Conservation (phyloP, 2,329 filamentous ascomycete species). For the Bipolaris bicolor region DNA sequence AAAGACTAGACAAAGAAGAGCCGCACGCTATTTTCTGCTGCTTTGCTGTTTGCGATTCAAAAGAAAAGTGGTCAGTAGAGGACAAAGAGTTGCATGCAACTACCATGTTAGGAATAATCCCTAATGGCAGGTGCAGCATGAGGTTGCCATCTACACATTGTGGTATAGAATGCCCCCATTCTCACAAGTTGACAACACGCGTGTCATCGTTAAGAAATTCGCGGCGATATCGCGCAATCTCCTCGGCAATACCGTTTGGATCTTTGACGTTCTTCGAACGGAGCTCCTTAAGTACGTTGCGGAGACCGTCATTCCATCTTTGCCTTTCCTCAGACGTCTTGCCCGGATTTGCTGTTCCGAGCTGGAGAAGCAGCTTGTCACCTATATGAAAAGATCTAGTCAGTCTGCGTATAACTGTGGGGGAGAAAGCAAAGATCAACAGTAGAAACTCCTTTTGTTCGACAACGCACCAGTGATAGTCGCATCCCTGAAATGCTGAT, state of each 20-base stretch:
- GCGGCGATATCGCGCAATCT: constrained; percentile 50
- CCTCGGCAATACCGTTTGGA: constrained; percentile 47
- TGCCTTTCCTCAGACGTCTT: constrained; percentile 66
- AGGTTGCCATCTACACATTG: constrained; percentile 1
- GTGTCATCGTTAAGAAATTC: constrained; percentile 50
- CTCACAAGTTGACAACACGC: constrained; percentile 46
- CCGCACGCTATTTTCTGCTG: constrained; percentile 6
- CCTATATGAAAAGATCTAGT: constrained; percentile 58
- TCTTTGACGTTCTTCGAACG: constrained; percentile 47
- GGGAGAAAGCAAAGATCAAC: constrained; percentile 29
- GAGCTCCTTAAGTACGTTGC: constrained; percentile 46
- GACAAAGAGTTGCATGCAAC: not conserved
- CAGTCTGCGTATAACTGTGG: constrained; percentile 47
- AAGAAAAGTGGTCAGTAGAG: constrained; percentile 8
- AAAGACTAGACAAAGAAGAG: constrained; percentile 7
- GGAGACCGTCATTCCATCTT: constrained; percentile 52
- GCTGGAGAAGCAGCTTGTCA: constrained; percentile 73
- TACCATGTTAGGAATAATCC: constrained; percentile 3
- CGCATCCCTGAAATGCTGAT: constrained; percentile 81
- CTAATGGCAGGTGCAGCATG: constrained; percentile 1
- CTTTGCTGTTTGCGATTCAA: not conserved
- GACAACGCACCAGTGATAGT: constrained; percentile 73
- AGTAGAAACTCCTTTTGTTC: constrained; percentile 22
- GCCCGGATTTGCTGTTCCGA: constrained; percentile 68
- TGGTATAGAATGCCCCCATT: not conserved